These are phyloP conservation scores for Elaphomyces granulatus DNA, from an alignment of 495 filamentous ascomycete genomes.

Conservation along the genomic window DNA sequence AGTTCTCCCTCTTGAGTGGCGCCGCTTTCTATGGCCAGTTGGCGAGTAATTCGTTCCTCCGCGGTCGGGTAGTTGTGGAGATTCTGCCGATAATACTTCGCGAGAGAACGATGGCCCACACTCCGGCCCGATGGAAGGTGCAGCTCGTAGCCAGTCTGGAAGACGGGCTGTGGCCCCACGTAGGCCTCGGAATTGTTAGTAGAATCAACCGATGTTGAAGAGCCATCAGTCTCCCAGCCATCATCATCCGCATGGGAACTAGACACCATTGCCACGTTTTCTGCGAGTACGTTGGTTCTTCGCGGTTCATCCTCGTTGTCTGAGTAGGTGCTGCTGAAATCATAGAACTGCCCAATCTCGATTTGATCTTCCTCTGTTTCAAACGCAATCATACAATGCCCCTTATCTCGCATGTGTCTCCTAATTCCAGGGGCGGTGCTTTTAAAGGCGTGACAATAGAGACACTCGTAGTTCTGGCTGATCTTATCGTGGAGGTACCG, in stretches of 20 bases:
- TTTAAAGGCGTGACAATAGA: conserved; percentile 70
- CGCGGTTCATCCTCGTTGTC: conserved; percentile 52
- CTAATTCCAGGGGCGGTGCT: conserved; percentile 60
- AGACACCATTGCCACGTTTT: conserved; percentile 23
- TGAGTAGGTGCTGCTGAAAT: conserved; percentile 89
- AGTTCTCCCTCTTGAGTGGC: conserved; percentile 29
- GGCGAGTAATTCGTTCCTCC: conserved; percentile 35
- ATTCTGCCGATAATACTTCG: conserved; percentile 85
- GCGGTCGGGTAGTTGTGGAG: conserved; percentile 63
- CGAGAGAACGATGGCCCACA: conserved; percentile 80
- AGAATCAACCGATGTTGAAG: conserved; percentile 52
- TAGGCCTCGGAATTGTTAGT: conserved; percentile 16
- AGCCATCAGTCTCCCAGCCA: conserved; percentile 89
- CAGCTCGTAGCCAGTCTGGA: conserved; percentile 81
- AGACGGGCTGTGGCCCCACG: conserved; percentile 48
- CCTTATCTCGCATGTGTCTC: conserved; percentile 93
- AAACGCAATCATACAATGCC: conserved; percentile 93
- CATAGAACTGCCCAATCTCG: conserved; percentile 95
- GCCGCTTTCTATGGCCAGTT: conserved; percentile 34
- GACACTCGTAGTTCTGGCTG: conserved; percentile 58
- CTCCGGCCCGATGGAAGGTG: conserved; percentile 82
- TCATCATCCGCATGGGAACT: conserved; percentile 38
- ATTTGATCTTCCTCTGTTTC: conserved; percentile 80
- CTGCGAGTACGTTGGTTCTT: conserved; percentile 26
- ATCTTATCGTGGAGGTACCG: conserved; percentile 64